Conservation (phyloP, 805 yeast genomes). For the Grigorovia transvaalensis region DNA sequence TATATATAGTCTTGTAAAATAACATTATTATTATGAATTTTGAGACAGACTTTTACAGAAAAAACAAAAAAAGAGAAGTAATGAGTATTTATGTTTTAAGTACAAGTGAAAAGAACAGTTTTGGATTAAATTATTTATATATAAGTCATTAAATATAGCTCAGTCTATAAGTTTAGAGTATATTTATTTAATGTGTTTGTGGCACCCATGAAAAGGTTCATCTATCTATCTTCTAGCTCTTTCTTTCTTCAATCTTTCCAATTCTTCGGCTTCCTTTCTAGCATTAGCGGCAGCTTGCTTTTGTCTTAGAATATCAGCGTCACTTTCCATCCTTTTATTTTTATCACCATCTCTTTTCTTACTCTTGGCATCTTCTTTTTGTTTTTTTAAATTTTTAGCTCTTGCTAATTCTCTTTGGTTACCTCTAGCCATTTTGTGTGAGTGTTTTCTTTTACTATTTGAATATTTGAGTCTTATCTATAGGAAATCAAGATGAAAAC, state of each 20-base stretch:
- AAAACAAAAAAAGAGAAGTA: background rate
- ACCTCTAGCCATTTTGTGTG: slow-evolving; percentile 81
- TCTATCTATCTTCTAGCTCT: slow-evolving; percentile 9
- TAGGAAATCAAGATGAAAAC: background rate
- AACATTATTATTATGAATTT: background rate
- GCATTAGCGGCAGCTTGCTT: slow-evolving; percentile 58
- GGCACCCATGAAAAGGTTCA: too few relatives aligned
- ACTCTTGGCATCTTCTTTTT: slow-evolving; percentile 47
- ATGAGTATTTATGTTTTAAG: background rate
- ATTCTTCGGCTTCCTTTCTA: slow-evolving; percentile 25
- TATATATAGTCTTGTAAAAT: background rate
- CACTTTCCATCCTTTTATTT: slow-evolving; percentile 71
- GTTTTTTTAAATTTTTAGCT: slow-evolving; percentile 76
- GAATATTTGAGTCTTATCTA: too few relatives aligned
- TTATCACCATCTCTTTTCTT: slow-evolving; percentile 75
- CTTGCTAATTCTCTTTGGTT: slow-evolving; percentile 94
- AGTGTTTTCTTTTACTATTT: background rate
- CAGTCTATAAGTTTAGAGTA: background rate
- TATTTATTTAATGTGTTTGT: too few relatives aligned
- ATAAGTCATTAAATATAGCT: background rate
- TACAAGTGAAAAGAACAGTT: background rate
- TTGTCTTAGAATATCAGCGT: slow-evolving; percentile 81
- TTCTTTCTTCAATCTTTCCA: slow-evolving; percentile 14
- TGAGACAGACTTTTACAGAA: too few relatives aligned
- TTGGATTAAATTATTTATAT: too few relatives aligned